Conservation (phyloP, 2,329 filamentous ascomycete species). For the Ophiocordyceps camponoti-floridani region DNA sequence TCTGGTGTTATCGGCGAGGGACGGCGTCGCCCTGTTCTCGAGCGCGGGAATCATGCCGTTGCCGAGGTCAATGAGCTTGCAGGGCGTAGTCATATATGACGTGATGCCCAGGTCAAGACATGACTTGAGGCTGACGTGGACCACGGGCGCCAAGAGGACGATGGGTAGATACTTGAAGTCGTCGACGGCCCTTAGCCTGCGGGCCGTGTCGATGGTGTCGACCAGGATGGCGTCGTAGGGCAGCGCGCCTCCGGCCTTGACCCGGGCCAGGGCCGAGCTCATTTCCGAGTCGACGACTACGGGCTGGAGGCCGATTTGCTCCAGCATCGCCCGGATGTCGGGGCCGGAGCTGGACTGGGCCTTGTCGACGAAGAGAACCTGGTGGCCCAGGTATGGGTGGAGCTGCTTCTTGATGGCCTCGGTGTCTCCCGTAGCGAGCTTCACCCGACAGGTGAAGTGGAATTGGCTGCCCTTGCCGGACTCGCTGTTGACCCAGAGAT, state of each 20-base stretch:
- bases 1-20: conserved; percentile 81
- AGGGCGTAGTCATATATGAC: conserved; percentile 98
- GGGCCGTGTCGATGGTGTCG: conserved; percentile 82
- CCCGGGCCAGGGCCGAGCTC: conserved; percentile 38
- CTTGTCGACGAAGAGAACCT: conserved; percentile 89
- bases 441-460: conserved; percentile 89
- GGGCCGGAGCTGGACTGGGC: conserved; percentile 59
- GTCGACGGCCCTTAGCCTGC: conserved; percentile 67
- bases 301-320: conserved; percentile 61
- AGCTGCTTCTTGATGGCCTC: conserved; percentile 67
- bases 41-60: conserved; percentile 93
- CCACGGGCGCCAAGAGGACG: conserved; percentile 73
- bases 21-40: conserved; percentile 81
- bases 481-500: conserved; percentile 88
- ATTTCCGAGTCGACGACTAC: conserved; percentile 68
- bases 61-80: conserved; percentile 79
- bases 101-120: conserved; percentile 90
- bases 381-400: conserved; percentile 78
- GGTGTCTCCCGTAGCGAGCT: conserved; percentile 64
- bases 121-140: conserved; percentile 83
- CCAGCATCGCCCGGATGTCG: conserved; percentile 64
- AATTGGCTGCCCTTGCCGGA: conserved; percentile 86
- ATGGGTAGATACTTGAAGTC: conserved; percentile 97
- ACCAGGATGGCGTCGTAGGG: conserved; percentile 92
- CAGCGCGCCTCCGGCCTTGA: conserved; percentile 36